phyloP scores from a whole-genome alignment of 108 stramenopile genomes.

The Nannochloropsis gaditana region DNA sequence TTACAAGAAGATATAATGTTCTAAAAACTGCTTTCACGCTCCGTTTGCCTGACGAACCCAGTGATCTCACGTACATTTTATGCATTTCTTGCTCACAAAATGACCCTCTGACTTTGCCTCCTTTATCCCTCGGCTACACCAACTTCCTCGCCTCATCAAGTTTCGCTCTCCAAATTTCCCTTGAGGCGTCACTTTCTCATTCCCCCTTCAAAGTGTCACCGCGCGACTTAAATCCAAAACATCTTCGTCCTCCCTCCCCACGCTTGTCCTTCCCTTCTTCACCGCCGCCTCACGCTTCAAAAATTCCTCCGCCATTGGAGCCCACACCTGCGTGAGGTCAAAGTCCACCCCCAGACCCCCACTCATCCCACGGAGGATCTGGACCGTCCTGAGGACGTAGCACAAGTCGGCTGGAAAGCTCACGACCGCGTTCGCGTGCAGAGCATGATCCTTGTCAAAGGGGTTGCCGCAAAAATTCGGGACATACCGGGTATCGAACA shows the following conservation, averaged over 20 bases:
- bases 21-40: too few relatives aligned
- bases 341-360: constrained; percentile 48
- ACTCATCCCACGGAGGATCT: constrained; percentile 36
- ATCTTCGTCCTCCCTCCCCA: background rate
- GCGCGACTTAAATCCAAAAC: background rate
- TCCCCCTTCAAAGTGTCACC: background rate
- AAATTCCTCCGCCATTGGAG: constrained; percentile 24
- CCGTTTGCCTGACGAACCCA: too few relatives aligned
- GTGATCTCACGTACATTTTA: background rate
- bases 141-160: background rate
- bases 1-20: too few relatives aligned
- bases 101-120: background rate
- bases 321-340: constrained; percentile 45
- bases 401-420: constrained; percentile 48
- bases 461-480: constrained; percentile 45
- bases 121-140: background rate
- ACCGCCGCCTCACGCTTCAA: background rate
- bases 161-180: background rate
- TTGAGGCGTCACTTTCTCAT: background rate
- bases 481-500: constrained; percentile 49
- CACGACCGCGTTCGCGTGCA: constrained; percentile 43
- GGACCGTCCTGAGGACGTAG: constrained; percentile 49
- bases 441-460: constrained; percentile 37
- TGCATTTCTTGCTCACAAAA: background rate
- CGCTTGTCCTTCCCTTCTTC: background rate